phyloP scores from a whole-genome alignment of 192 early-diverging fungal species.

The Coemansia sp. region DNA sequence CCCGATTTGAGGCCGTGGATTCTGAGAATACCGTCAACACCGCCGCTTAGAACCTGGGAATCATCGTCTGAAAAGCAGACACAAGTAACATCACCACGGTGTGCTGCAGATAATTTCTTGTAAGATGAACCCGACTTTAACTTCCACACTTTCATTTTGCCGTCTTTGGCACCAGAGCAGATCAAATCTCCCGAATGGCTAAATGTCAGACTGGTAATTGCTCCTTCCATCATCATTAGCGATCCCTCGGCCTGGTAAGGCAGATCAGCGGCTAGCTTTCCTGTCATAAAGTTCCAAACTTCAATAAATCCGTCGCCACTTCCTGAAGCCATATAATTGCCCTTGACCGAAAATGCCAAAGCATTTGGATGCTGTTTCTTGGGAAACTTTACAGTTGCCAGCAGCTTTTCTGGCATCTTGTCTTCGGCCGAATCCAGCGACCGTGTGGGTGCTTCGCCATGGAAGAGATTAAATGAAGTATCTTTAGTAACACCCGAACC shows the following conservation, averaged over 20 bases:
- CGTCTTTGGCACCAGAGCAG: constrained; percentile 81
- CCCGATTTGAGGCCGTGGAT: constrained; percentile 92
- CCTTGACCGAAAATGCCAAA: constrained; percentile 78
- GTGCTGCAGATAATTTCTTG: constrained; percentile 75
- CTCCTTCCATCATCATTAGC: constrained; percentile 87
- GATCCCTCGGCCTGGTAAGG: constrained; percentile 82
- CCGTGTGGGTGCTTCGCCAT: constrained; percentile 55
- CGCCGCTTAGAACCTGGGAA: constrained; percentile 73
- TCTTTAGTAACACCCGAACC: constrained; percentile 66
- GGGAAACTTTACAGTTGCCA: constrained; percentile 89
- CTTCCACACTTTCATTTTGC: constrained; percentile 88
- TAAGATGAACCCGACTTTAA: constrained; percentile 69
- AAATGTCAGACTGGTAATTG: constrained; percentile 76
- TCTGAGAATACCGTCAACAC: constrained; percentile 75
- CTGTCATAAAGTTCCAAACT: constrained; percentile 90
- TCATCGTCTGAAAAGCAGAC: constrained; percentile 76
- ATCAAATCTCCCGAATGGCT: constrained; percentile 71
- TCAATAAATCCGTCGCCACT: constrained; percentile 94
- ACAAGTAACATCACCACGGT: constrained; percentile 79
- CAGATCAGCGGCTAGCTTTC: constrained; percentile 84
- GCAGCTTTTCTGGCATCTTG: constrained; percentile 62
- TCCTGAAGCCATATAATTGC: constrained; percentile 82
- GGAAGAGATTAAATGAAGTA: constrained; percentile 76
- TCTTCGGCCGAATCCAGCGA: constrained; percentile 70
- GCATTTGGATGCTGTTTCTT: constrained; percentile 80